Base-by-base conservation (phyloP, 2,329 filamentous ascomycete species). In the Dothistroma pini region DNA sequence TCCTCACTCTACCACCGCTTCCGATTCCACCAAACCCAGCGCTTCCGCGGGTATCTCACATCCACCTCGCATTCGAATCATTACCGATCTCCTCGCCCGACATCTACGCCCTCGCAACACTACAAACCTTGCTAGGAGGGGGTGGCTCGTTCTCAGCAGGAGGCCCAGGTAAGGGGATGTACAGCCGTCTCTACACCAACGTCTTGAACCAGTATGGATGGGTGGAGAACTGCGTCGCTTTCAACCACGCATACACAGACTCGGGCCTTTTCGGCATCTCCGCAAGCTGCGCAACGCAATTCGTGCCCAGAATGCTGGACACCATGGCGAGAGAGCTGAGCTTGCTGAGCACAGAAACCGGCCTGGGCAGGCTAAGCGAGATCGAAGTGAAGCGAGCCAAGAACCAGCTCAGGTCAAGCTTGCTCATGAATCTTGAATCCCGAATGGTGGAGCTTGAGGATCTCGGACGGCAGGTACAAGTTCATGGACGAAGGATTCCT, bases 401-500 rank as follows among this genome's bases (percentile, higher is more conserved):
- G 84, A 99, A 99, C 76, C 95, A 99, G 79, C 86, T 99, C 16
- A 86, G 93, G 48, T 93, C 88, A 14, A 90, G 86, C 60, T 81
- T 99, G 47, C 84, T 99, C 54, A 99, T 99, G 95, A 99, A 99
- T 78, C 85, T 99, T 31, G 95, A 99, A 79, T 92, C 87, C 68
- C 85, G 95, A 62, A 97, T 99, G 92, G 92, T 99, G 10, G 95
- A 97, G 79, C 84, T 99, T 7, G 95, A 99, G 77, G 95, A 99
- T 74, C 83, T 99, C 0, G 95, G 95, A 22, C 82, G 95, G 64
- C 93, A 97, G 75, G 91, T 99, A 11, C 95, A 97, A 80, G 91
- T 97, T n/a, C 93, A 97, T 74, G 95, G 93, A 22, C 85, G 86
- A 67, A 96, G 97, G 79, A 86, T 97, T 7, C 89, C 93, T 1